These are phyloP conservation scores for Cryptococcus deneoformans DNA, from an alignment of 1,284 basidiomycete genomes.

Conservation along the genomic window DNA sequence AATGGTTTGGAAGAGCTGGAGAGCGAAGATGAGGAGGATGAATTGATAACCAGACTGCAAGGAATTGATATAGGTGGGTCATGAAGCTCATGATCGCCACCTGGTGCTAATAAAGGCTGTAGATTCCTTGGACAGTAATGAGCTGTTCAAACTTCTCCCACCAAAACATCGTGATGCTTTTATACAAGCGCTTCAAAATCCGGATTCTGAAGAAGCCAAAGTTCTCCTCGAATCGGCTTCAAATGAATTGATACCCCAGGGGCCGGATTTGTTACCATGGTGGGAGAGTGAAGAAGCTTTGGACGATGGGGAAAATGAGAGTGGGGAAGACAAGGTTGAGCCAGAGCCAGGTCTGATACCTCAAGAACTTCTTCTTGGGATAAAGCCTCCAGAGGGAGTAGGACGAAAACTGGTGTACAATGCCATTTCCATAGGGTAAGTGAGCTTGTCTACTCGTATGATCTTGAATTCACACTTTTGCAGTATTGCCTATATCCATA, in stretches of 20 bases:
- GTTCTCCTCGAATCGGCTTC: slow-evolving; percentile 32
- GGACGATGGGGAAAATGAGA: slow-evolving; percentile 5
- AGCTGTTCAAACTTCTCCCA: slow-evolving; percentile 43
- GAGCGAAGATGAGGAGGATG: slow-evolving; percentile 30
- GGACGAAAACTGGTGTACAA: slow-evolving; percentile 40
- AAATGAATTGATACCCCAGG: slow-evolving; percentile 10
- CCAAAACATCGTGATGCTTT: slow-evolving; percentile 42
- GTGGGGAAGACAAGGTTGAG: background rate
- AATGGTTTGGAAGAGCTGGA: slow-evolving; percentile 21
- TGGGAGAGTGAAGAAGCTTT: slow-evolving; percentile 19
- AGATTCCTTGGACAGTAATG: slow-evolving; percentile 46
- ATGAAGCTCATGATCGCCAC: background rate
- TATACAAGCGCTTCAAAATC: slow-evolving; percentile 36
- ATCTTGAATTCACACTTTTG: background rate
- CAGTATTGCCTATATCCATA: slow-evolving; percentile 45
- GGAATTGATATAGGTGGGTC: slow-evolving; percentile 42
- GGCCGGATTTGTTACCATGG: slow-evolving; percentile 25
- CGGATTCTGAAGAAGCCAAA: slow-evolving; percentile 34
- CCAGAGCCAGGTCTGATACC: slow-evolving; percentile 7
- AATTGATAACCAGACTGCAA: slow-evolving; percentile 27
- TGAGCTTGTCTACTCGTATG: background rate
- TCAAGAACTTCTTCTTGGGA: slow-evolving; percentile 3
- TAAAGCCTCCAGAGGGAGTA: slow-evolving; percentile 12
- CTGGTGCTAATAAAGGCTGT: background rate
- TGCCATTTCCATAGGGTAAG: slow-evolving; percentile 40